Evolutionary conservation across 495 filamentous ascomycete species (phyloP).

Genomic region (Pseudotulostoma volvatum): DNA sequence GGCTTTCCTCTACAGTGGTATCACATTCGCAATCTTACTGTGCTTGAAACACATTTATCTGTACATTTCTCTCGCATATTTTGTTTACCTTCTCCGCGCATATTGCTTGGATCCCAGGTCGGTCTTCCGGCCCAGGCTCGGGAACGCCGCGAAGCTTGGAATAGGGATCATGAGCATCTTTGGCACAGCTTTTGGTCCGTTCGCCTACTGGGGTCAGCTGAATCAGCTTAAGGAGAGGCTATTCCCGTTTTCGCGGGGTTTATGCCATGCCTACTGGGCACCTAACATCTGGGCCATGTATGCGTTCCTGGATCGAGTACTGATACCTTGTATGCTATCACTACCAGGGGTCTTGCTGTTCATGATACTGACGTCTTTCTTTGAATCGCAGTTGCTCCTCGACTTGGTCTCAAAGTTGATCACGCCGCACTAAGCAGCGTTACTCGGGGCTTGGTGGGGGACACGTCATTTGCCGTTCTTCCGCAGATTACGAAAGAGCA

Average conservation of each 20-base stretch:
- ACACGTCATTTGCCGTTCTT: conserved; percentile 85
- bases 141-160: conserved; percentile 70
- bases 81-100: conserved; percentile 70
- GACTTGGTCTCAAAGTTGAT: conserved; percentile 56
- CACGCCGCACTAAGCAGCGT: conserved; percentile 65
- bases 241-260: conserved; percentile 83
- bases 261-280: conserved; percentile 98
- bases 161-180: conserved; percentile 55
- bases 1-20: conserved; percentile 58
- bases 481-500: conserved; percentile 65
- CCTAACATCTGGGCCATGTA: conserved; percentile 97
- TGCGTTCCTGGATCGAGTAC: conserved; percentile 67
- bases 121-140: conserved; percentile 56
- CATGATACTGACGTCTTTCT: conserved; percentile 1
- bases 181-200: conserved; percentile 76
- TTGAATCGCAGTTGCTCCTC: conserved; percentile 52
- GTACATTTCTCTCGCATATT: conserved; percentile 91
- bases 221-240: conserved; percentile 70
- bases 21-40: conserved; percentile 67
- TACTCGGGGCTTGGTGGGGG: conserved; percentile 84
- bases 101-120: conserved; percentile 78
- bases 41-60: conserved; percentile 98
- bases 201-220: conserved; percentile 70
- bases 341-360: not conserved
- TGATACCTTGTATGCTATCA: conserved; percentile 54